A percentile compares a stretch with the other conserved stretches of the same genome.
phyloP scores from a whole-genome alignment of 176 grass and related monocot genomes.

The Triticum turgidum region DNA sequence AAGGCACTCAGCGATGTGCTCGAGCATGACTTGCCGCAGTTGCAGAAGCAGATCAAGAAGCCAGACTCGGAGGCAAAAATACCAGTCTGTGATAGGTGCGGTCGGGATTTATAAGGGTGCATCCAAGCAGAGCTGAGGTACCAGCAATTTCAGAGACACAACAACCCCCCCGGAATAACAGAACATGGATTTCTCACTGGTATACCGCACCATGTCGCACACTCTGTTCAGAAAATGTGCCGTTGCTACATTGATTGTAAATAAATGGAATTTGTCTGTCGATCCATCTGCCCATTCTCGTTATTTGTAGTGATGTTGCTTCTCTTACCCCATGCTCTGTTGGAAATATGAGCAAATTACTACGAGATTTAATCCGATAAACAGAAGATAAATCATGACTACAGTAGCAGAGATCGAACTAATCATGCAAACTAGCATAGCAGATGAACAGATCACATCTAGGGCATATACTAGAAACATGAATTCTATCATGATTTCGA shows the following conservation, averaged over 20 bases:
- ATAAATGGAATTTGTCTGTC: neutral
- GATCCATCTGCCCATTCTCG: neutral
- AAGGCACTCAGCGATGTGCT: constrained; percentile 75
- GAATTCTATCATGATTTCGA: no score
- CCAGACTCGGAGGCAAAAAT: constrained; percentile 41
- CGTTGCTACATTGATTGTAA: neutral
- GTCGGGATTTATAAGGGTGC: constrained; percentile 35
- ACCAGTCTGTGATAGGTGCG: constrained; percentile 69
- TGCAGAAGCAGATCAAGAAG: constrained; percentile 70
- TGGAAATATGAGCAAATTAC: no score
- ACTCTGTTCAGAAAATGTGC: neutral
- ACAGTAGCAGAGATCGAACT: no score
- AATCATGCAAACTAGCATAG: no score
- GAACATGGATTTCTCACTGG: neutral
- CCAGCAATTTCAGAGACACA: neutral
- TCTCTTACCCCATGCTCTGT: neutral
- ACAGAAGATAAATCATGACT: no score
- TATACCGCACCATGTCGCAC: neutral
- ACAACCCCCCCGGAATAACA: neutral
- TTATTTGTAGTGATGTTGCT: neutral
- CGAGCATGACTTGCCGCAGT: constrained; percentile 69
- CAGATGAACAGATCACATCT: no score
- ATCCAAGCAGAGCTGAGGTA: neutral
- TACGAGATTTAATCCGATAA: no score
- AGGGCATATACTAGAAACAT: no score